Base-by-base conservation (phyloP, 768 basidiomycete genomes). In the Suillus clintonianus region DNA sequence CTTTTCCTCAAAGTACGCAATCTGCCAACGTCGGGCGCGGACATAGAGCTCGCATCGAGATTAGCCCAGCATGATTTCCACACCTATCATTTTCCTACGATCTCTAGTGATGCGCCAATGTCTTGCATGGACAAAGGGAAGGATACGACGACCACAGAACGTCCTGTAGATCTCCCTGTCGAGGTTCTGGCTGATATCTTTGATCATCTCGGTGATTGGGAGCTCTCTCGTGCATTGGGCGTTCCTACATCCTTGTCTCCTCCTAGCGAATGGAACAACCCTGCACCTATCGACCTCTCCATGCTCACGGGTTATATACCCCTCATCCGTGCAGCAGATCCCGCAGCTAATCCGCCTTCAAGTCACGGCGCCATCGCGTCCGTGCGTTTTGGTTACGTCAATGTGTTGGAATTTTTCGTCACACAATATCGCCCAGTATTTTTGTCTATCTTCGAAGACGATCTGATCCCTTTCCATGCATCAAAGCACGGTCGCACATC, bases 121-220 rank as follows among this genome's bases (percentile, higher is more conserved):
- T 71, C 67, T 34, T 67, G 67, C 3, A 72, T 62, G 2, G 67
- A 69, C 57, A 42, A 27, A 5, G 69, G 24, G 19, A 65, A 69
- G 58, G 65, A 77, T 64, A 71, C 67, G 54, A 51, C 73, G 50
- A 72, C 74, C 22, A 79, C 73, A 59, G 75, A 76, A n/a, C 73
- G 70, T 65, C 73, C 77, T 0, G 85, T 85, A 37, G 88, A 90
- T 72, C 82, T 94, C 39, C 92, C 92, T 0, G 80, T 89, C 60
- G 92, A 94, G 73, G 83, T 94, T 45, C 74, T 94, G 32, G 88
- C 89, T 11, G 85, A 89, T 57, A 92, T 94, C 64, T 75, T 94
- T 75, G 90, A 94, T 63, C 85, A 89, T 67, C 74, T 92, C 10
- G 91, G 89, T 15, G 89, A 93, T 72, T 96, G 93, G 92, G 90